These are phyloP conservation scores for Lactarius sp. DNA, from an alignment of 768 basidiomycete genomes.

Conservation along the genomic window DNA sequence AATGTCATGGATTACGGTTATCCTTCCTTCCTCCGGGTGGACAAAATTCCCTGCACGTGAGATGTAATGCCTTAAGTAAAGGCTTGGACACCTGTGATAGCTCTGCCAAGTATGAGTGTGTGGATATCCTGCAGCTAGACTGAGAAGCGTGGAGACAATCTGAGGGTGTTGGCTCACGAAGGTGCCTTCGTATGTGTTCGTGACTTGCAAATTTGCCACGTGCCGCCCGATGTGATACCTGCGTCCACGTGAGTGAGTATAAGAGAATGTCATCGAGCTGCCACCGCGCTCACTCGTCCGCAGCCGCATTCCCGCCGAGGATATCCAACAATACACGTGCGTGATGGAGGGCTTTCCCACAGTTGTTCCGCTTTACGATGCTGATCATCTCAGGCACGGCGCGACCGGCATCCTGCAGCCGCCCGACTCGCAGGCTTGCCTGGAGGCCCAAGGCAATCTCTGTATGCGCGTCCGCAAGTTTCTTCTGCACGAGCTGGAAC, in stretches of 20 bases:
- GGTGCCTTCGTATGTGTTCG: conserved; percentile 89
- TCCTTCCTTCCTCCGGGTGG: not conserved
- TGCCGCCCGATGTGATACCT: conserved; percentile 95
- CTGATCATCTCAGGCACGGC: conserved; percentile 90
- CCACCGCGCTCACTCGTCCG: conserved; percentile 70
- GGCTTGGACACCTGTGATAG: conserved; percentile 84
- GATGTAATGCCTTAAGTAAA: conserved; percentile 43
- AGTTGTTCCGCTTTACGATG: conserved; percentile 92
- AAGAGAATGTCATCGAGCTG: not conserved
- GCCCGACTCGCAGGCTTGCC: conserved; percentile 69
- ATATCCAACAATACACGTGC: conserved; percentile 80
- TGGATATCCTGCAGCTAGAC: conserved; percentile 63
- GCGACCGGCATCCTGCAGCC: conserved; percentile 75
- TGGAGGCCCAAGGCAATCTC: conserved; percentile 76
- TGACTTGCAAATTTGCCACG: conserved; percentile 92
- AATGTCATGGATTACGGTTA: not conserved
- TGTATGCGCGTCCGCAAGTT: conserved; percentile 89
- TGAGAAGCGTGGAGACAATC: conserved; percentile 15
- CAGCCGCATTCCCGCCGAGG: conserved; percentile 88
- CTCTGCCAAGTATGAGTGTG: conserved; percentile 89
- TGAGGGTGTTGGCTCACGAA: not conserved
- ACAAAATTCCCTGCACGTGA: not conserved
- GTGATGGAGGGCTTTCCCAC: conserved; percentile 86
- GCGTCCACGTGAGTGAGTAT: not conserved
- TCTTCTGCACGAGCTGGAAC: conserved; percentile 98